Evolutionary conservation across 2,329 filamentous ascomycete species (phyloP), one percentile per base, ranked within the genome.

Genomic region (Mollisia scopiformis): DNA sequence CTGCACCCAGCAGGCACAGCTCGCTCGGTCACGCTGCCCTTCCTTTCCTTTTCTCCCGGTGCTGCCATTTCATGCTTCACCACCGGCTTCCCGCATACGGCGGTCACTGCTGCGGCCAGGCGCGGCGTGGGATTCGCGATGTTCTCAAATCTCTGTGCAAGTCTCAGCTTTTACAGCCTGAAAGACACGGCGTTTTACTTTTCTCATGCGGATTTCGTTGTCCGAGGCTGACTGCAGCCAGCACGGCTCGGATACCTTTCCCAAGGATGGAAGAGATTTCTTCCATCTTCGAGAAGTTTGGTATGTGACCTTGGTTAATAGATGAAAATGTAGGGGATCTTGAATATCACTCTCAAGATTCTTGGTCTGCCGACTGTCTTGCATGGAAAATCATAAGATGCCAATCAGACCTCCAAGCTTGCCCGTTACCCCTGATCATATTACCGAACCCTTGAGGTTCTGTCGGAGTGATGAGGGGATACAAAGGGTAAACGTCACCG

Each of bases 141-240:
- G 57, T 61, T 60, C 41, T 56, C 30, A 25, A 30, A 62, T 51
- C 41, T 56, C 19, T 25, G 51, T 60, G 57, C 46, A 47, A 35
- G 56, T 66, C 53, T 63, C 61, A 62, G 53, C 39, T 58, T n/a
- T 28, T 61, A 51, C 52, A 57, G 57, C 41, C 49, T 61, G 58
- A 62, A n/a, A 51, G 39, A 25, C 25, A 43, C 33, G 28, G 28
- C 21, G 55, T 61, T 57, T 65, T 57, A 46, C 59, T 21, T 61
- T 57, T 49, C 51, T 62, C 39, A 59, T 64, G 56, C 57, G 8
- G 55, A 39, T 23, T 57, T 57, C 47, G 51, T 57, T 61, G 46
- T 59, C 53, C 41, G 30, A 51, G 49, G 49, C 49, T 16, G 46
- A 33, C 55, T 25, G 31, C 46, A 49, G 57, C 28, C 46, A 49